Conservation (phyloP, 2,329 filamentous ascomycete species). For the Podosphaera aphanis region DNA sequence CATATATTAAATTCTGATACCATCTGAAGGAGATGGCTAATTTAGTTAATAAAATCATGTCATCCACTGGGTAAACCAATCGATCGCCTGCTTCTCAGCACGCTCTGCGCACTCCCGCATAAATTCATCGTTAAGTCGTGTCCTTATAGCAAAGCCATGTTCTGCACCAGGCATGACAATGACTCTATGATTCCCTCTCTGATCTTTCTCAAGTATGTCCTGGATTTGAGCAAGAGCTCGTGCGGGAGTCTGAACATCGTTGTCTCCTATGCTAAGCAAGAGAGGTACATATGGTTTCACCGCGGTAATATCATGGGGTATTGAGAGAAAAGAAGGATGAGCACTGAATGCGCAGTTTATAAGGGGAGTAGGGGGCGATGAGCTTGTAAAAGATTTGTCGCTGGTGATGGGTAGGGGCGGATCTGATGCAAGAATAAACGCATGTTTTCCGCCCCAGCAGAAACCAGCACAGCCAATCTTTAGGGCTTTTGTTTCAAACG, state of each 20-base stretch:
- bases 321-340: constrained; percentile 25
- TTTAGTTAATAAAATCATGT: too few relatives aligned
- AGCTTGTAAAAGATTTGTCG: constrained; percentile 4
- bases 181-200: constrained; percentile 11
- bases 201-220: constrained; percentile 13
- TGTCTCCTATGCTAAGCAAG: constrained; percentile 23
- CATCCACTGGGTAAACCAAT: constrained; percentile 16
- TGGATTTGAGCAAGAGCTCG: constrained; percentile 10
- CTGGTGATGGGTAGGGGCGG: constrained; percentile 8
- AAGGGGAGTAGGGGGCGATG: constrained; percentile 12
- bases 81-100: constrained; percentile 19
- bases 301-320: constrained; percentile 23
- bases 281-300: constrained; percentile 19
- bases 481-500: constrained; percentile 12
- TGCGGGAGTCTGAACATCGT: constrained; percentile 20
- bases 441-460: constrained; percentile 38
- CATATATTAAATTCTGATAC: too few relatives aligned
- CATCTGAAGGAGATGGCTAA: too few relatives aligned
- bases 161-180: constrained; percentile 18
- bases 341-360: constrained; percentile 28
- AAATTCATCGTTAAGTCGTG: constrained; percentile 16
- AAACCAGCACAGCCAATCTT: constrained; percentile 32
- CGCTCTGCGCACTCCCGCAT: constrained; percentile 15
- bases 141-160: constrained; percentile 21
- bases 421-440: constrained; percentile 24